Evolutionary conservation across 257 asterid genomes (phyloP).

Genomic region (Rauvolfia tetraphylla): DNA sequence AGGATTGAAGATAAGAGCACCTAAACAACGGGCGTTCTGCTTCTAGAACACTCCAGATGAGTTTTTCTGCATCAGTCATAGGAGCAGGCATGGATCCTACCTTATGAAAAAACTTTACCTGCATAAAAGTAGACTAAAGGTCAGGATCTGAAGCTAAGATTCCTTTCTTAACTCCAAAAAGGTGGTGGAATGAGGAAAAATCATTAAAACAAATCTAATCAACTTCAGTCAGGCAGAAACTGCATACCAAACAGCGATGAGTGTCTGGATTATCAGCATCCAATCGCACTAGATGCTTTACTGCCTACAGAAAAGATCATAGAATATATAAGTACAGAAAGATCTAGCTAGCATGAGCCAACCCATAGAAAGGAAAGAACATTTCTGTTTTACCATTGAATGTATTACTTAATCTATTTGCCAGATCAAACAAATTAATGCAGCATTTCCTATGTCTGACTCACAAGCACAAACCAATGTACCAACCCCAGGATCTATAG

Average conservation of each 20-base stretch:
- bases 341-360: background rate
- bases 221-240: constrained; percentile 10
- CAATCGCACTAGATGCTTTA: constrained; percentile 75
- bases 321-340: background rate
- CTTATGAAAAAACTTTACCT: constrained; percentile 79
- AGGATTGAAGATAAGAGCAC: constrained; percentile 31
- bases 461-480: background rate
- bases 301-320: constrained; percentile 53
- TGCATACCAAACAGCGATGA: constrained; percentile 83
- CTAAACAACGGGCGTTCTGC: constrained; percentile 73
- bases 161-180: constrained; percentile 5
- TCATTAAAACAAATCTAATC: background rate
- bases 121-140: constrained; percentile 23
- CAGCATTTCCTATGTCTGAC: background rate
- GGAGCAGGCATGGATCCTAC: constrained; percentile 73
- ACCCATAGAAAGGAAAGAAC: background rate
- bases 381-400: background rate
- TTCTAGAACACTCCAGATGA: constrained; percentile 77
- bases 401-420: constrained; percentile 1
- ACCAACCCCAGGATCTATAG: background rate
- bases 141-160: constrained; percentile 8
- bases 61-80: constrained; percentile 63
- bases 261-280: constrained; percentile 73
- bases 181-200: background rate
- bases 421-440: background rate